These are phyloP conservation scores for Gynochthodes officinalis DNA, from an alignment of 257 asterid genomes.

Conservation along the genomic window DNA sequence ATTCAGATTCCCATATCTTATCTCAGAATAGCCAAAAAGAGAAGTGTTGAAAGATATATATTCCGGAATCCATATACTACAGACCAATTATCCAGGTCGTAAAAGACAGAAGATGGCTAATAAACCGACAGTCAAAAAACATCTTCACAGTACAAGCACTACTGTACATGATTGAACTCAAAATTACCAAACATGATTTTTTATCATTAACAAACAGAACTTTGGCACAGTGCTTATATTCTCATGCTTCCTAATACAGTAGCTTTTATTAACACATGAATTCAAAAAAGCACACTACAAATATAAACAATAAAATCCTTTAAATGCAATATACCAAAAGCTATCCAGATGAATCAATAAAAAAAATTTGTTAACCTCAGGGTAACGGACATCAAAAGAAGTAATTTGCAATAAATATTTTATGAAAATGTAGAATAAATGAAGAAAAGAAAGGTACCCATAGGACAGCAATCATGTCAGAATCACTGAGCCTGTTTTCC, in stretches of 20 bases:
- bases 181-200: background rate
- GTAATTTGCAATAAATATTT: background rate
- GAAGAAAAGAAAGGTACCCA: slow-evolving; percentile 49
- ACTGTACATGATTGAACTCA: slow-evolving; percentile 5
- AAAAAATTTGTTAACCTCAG: background rate
- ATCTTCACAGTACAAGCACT: background rate
- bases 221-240: background rate
- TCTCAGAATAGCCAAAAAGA: slow-evolving; percentile 26
- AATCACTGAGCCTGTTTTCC: slow-evolving; percentile 48
- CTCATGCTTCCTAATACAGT: background rate
- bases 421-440: background rate
- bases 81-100: slow-evolving; percentile 7
- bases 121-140: background rate
- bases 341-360: background rate
- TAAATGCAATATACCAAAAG: background rate
- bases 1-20: slow-evolving; percentile 56
- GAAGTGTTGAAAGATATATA: slow-evolving; percentile 12
- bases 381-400: background rate
- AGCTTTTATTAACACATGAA: background rate
- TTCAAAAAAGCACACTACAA: background rate
- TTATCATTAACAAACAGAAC: background rate
- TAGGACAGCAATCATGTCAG: slow-evolving; percentile 78
- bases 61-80: slow-evolving; percentile 19
- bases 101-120: slow-evolving; percentile 5
- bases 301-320: too few relatives aligned